Base-by-base conservation (phyloP, 2,329 filamentous ascomycete genomes). In the Ascochyta rabiei region DNA sequence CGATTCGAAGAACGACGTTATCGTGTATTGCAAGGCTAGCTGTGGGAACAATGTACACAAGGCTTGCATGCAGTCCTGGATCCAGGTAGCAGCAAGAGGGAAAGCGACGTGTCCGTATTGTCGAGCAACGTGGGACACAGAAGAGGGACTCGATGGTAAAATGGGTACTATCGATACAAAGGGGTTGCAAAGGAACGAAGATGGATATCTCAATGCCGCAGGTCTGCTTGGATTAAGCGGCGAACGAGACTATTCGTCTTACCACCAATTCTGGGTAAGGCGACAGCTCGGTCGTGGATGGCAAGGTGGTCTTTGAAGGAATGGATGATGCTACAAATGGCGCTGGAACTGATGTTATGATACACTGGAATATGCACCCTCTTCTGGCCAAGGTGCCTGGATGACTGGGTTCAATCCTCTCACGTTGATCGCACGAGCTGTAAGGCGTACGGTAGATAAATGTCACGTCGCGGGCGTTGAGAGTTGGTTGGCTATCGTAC, bases 31-130 rank as follows among this genome's bases (percentile, higher is more conserved):
- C 71, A 81, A 81, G 63, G 80, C 80, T 0, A 77, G 81, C 2
- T 88, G 86, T 61, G 85, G 85, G 16, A 86, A 87, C 70, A 87
- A 87, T 62, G 73, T 86, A n/a, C 84, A 86, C 67, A 79, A 80
- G 54, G 64, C 69, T 1, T 86, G 84, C 61, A 86, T 86, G 67
- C 70, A 81, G 49, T 76, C 80, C 56, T 86, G 84, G 84, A 67
- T 69, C 8, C 53, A 64, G 2, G 59, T 61, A 8, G 61, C 68
- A 6, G 64, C 62, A 40, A 48, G 47, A 10, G 64, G 64, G 16
- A 64, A 74, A 15, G 79, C 84, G 15, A 86, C 84, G 0, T 88
- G 86, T 61, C 86, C 86, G 0, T 83, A 84, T 64, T 88, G 86
- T 56, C 81, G 85, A 12, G 82, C 81, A 12, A 64, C 69, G 1